Base-by-base conservation (phyloP, 306 rosid genomes). In the Gillenia trifoliata region DNA sequence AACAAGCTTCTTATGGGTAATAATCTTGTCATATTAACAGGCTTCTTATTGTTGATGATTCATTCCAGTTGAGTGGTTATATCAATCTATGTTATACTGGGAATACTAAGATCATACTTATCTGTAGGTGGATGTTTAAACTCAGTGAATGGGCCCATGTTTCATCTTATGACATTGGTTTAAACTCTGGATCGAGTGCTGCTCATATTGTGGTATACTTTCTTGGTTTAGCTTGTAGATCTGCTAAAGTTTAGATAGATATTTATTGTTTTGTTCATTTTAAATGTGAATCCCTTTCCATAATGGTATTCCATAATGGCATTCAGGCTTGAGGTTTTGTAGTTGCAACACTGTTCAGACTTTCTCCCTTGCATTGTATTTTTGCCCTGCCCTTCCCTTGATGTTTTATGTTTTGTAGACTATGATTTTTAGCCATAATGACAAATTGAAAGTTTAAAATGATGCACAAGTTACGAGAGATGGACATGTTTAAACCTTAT, bases 131-230 rank as follows among this genome's bases (percentile, higher is more conserved):
- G 98, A 77, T 94, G 80, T 90, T 94, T 84, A 91, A 94, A 84
- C 77, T 94, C 78, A 94, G 96, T 80, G 98, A 94, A 76, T 94
- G 98, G 97, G 97, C 95, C 68, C 89, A 94, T 85, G 73, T 90
- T 85, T 84, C 96, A 13, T 85, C 98, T 47, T 94, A 94, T 70
- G 97, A 88, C 62, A 86, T 94, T 83, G 98, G 98, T 70, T 79
- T 94, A 73, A 88, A 90, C 72, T 87, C 97, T 55, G 98, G 98
- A 76, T 88, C 98, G 68, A 87, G 91, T 83, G 91, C 96, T 80
- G 83, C 97, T 77, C 89, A 90, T 87, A 91, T 94, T 78, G 78
- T 94, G 92, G 98, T 90, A 82, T 80, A 64, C 41, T 75, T 68
- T 73, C 72, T 74, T 75, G 66, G 40, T 38, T 73, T 73, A 52